These are phyloP conservation scores for Rubia balearica DNA, from an alignment of 305 asterid species.

Conservation along the genomic window DNA sequence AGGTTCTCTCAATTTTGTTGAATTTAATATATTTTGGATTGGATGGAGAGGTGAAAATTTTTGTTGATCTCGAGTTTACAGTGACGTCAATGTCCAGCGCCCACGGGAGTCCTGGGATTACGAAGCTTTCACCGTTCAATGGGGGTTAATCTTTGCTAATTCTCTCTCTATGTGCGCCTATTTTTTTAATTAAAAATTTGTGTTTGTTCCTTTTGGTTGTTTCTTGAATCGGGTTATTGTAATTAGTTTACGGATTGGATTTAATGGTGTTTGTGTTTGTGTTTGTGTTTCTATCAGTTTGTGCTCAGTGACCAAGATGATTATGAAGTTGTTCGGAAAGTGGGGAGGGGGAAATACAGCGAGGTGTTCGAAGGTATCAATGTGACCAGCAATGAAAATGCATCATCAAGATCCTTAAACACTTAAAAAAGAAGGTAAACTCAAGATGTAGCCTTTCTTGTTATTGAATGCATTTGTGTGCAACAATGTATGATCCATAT, in stretches of 20 bases:
- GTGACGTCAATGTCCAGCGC: constrained; percentile 1
- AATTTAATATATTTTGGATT: too few relatives aligned
- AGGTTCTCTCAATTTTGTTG: too few relatives aligned
- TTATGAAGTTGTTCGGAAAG: constrained; percentile 4
- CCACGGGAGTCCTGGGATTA: constrained; percentile 1
- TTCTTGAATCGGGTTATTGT: background rate
- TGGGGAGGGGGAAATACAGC: constrained; percentile 1
- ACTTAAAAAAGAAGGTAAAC: constrained; percentile 3
- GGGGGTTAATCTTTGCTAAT: constrained; percentile 1
- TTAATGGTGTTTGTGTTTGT: background rate
- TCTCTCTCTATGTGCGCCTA: background rate
- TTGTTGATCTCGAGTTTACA: background rate
- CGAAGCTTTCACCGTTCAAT: constrained; percentile 6
- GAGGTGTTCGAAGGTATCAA: background rate
- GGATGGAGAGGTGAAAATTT: too few relatives aligned
- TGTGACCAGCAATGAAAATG: background rate
- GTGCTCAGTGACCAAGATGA: constrained; percentile 2
- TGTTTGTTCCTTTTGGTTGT: background rate
- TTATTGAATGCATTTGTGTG: background rate
- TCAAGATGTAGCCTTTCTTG: background rate
- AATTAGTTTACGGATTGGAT: constrained; percentile 1
- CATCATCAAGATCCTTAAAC: constrained; percentile 22
- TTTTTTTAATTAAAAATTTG: background rate
- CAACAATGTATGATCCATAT: background rate
- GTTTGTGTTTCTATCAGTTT: background rate